A percentile compares a stretch with the other conserved stretches of the same genome.
Conservation (phyloP, 2,329 filamentous ascomycete genomes). For the Ceratocystis ficicola region DNA sequence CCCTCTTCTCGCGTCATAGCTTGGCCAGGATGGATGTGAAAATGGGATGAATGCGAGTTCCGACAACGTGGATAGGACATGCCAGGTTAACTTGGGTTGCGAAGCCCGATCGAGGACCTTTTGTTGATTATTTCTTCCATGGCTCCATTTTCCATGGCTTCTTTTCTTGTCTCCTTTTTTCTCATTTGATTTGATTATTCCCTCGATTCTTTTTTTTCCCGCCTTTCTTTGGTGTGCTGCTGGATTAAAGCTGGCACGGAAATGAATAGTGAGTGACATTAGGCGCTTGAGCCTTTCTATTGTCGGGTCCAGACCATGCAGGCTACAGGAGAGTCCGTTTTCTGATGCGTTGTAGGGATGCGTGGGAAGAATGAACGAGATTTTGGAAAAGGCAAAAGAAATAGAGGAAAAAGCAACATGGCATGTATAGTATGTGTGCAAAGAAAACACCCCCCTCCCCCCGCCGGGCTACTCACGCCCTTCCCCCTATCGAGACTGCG, state of each 20-base stretch:
- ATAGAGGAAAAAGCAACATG: no score
- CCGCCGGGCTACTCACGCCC: background rate
- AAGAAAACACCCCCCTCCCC: no score
- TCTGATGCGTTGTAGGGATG: no score
- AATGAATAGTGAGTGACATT: background rate
- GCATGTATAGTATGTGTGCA: no score
- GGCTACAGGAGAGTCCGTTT: background rate
- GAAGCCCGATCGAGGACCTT: conserved; percentile 5
- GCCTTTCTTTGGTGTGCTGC: background rate
- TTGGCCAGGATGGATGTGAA: background rate
- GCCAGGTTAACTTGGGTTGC: background rate
- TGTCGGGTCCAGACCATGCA: background rate
- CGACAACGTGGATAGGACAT: conserved; percentile 3
- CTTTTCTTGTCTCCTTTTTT: conserved; percentile 12
- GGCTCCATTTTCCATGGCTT: conserved; percentile 3
- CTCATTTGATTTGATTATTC: background rate
- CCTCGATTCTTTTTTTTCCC: background rate
- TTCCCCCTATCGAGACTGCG: background rate
- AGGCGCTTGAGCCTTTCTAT: background rate
- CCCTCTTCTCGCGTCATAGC: background rate
- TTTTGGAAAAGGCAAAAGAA: no score
- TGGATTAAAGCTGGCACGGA: background rate
- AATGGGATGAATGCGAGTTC: background rate
- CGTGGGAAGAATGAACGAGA: no score
- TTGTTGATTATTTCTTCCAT: conserved; percentile 12